Base-by-base conservation (phyloP, 139 green algal species). In the Nannochloris sp. region DNA sequence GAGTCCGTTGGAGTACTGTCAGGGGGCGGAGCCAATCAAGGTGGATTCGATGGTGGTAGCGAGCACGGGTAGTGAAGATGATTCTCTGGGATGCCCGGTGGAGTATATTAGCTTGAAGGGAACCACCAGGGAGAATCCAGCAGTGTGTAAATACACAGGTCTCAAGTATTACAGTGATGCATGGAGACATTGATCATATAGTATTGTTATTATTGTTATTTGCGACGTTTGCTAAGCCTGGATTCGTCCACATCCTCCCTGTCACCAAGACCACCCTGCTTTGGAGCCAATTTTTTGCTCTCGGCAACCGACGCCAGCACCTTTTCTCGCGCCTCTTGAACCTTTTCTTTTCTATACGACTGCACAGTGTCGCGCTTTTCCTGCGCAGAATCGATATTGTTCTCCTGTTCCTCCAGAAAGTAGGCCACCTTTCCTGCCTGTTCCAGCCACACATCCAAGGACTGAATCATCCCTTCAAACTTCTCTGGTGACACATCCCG, bases 141-240 rank as follows among this genome's bases (percentile, higher is more conserved):
- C 86, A 1, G 87, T 95, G n/a, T 96, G 89, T 83, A 96, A 96
- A 58, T 96, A 96, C 76, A 95, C 88, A 2, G 63, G 73, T 6
- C 67, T 66, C 29, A 77, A 72, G 45, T 73, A 71, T 56, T 82
- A 72, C 37, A 65, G 37, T 40, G 68, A 82, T 48, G 66, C 73
- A 28, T 81, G 75, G 75, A 40, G 57, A 49, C 61, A 59, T 6
- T 40, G 6, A 40, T 40, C 20, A 23, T 23, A 23, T 23, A 40
- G 8, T 40, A 40, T 40, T 40, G 33, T 40, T 40, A 8, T 40
- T 40, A 40, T 8, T 40, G 8, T 40, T 40, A 40, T 40, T 40
- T 40, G 8, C 33, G 0, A 40, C 33, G 33, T 40, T 40, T 40
- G 3, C 33, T 40, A 4, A 40, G 33, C 33, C 33, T 40, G 8